These are phyloP conservation scores for Phytophthora pini DNA, from an alignment of 352 stramenopile genomes.

Conservation along the genomic window DNA sequence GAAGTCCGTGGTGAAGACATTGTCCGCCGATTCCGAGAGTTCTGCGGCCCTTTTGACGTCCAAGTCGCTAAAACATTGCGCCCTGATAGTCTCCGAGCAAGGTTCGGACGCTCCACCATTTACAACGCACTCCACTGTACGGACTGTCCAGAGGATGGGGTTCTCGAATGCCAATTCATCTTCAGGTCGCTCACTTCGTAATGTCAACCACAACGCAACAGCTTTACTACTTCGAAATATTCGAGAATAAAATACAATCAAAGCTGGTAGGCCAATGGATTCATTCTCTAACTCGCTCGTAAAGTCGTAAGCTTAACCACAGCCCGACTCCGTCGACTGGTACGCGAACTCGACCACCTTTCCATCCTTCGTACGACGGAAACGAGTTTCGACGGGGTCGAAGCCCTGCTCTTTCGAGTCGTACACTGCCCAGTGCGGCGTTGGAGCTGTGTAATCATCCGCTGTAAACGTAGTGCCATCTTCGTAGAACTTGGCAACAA, in stretches of 20 bases:
- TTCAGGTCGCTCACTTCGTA: conserved; percentile 63
- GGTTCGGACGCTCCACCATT: conserved; percentile 86
- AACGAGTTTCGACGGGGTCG: conserved; percentile 95
- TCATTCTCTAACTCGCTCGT: conserved; percentile 13
- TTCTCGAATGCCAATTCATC: conserved; percentile 92
- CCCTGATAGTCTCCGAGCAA: conserved; percentile 84
- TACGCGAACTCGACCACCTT: conserved; percentile 89
- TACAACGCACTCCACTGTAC: conserved; percentile 94
- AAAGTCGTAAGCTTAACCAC: conserved; percentile 51
- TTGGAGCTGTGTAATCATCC: conserved; percentile 95
- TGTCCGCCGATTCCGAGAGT: conserved; percentile 79
- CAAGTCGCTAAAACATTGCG: conserved; percentile 90
- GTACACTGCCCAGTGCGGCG: conserved; percentile 96
- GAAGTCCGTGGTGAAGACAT: conserved; percentile 89
- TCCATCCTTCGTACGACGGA: conserved; percentile 86
- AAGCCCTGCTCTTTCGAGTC: conserved; percentile 96
- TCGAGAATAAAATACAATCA: neutral
- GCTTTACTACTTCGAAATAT: conserved; percentile 1
- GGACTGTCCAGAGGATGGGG: conserved; percentile 91
- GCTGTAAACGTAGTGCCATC: conserved; percentile 90
- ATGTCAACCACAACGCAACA: neutral
- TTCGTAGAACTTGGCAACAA: conserved; percentile 85
- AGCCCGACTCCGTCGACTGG: conserved; percentile 84
- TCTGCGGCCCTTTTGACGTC: conserved; percentile 91
- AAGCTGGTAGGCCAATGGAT: conserved; percentile 15